phyloP scores from a whole-genome alignment of 345 rosid genomes.

The Populus pruinosa region DNA sequence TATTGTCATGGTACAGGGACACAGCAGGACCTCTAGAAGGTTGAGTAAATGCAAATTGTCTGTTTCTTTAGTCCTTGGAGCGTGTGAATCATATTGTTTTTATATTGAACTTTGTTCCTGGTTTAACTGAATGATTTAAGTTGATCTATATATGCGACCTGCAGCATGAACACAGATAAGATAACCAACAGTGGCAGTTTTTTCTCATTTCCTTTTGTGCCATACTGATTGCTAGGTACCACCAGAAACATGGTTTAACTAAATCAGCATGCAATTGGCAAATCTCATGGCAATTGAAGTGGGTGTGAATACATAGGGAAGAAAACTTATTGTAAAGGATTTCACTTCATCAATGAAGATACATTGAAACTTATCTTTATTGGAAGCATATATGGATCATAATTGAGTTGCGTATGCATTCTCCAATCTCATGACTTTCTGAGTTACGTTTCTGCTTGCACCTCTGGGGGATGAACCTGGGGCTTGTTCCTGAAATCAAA shows the following conservation, averaged over 20 bases:
- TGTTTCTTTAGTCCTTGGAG: not conserved
- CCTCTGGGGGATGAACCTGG: not conserved
- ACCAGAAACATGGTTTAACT: not conserved
- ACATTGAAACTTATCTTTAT: not conserved
- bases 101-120: not conserved
- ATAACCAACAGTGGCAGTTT: not conserved
- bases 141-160: not conserved
- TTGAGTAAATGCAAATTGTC: not conserved
- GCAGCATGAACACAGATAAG: not conserved
- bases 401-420: not conserved
- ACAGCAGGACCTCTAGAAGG: not conserved
- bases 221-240: not conserved
- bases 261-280: not conserved
- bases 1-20: too few relatives aligned
- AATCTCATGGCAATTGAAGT: not conserved
- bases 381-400: not conserved
- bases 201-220: not conserved
- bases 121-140: not conserved
- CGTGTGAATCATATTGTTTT: not conserved
- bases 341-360: not conserved
- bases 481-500: not conserved
- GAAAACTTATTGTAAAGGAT: not conserved
- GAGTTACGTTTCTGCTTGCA: not conserved
- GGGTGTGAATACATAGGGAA: not conserved
- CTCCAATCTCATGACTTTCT: not conserved